Evolutionary conservation across 2,329 filamentous ascomycete species (phyloP).

Genomic region (Stagonosporopsis rhizophila): DNA sequence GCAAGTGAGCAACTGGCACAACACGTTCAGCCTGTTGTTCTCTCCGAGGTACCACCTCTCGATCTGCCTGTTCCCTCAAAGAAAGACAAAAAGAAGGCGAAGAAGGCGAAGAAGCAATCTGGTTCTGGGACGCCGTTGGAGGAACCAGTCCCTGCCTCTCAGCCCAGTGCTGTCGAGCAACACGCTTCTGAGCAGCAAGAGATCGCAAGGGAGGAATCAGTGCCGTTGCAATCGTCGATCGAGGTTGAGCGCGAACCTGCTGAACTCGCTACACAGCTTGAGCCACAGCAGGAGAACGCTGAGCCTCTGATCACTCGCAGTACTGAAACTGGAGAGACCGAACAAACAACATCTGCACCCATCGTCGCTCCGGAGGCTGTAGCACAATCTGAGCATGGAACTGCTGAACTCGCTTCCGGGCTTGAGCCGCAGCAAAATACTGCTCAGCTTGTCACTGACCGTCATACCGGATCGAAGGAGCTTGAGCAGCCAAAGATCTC

Average conservation of each 20-base stretch:
- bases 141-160: conserved; percentile 3
- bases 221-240: neutral
- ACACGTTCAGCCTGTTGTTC: neutral
- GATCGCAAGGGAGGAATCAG: neutral
- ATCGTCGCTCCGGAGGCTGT: too few species aligned
- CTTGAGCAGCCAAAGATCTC: neutral
- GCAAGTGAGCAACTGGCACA: neutral
- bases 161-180: neutral
- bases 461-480: neutral
- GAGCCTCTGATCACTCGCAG: too few species aligned
- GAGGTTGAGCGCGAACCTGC: neutral
- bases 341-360: too few species aligned
- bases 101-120: conserved; percentile 27
- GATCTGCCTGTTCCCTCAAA: conserved; percentile 23
- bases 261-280: conserved; percentile 10
- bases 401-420: conserved; percentile 5
- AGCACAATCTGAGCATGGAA: neutral
- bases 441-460: neutral
- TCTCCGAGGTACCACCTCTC: neutral
- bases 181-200: neutral
- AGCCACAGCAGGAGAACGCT: neutral
- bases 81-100: conserved; percentile 35
- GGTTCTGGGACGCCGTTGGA: conserved; percentile 21
- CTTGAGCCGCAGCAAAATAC: conserved; percentile 9
- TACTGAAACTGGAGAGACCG: too few species aligned